These are phyloP conservation scores for Metrosideros polymorpha DNA, from an alignment of 441 rosid genomes.

Conservation along the genomic window DNA sequence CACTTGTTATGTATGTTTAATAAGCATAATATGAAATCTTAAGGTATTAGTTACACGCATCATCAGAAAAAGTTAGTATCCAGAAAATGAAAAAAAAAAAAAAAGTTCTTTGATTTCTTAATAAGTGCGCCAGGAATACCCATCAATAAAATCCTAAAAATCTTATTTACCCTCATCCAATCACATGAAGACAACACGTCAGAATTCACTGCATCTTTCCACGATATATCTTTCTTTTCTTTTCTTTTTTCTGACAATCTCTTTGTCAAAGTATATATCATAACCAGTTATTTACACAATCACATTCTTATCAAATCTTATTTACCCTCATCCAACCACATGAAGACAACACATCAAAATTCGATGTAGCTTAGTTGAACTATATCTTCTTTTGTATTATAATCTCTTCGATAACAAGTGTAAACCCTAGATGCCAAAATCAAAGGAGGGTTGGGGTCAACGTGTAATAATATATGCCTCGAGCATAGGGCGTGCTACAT, in stretches of 20 bases:
- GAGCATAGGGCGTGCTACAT: background rate
- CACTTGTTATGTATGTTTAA: background rate
- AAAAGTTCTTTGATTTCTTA: background rate
- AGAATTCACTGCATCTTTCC: background rate
- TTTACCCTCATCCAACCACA: background rate
- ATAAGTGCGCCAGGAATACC: background rate
- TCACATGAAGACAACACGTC: background rate
- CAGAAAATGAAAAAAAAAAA: accelerated
- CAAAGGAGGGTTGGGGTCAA: background rate
- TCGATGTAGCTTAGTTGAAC: too few species aligned
- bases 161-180: background rate
- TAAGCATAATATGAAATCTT: background rate
- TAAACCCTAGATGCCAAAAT: background rate
- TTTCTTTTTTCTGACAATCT: background rate
- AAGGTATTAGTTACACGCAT: background rate
- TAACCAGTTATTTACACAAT: too few species aligned
- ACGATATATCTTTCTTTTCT: background rate
- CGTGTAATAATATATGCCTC: background rate
- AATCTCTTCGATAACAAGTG: background rate
- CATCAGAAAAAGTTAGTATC: background rate
- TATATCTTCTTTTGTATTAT: too few species aligned
- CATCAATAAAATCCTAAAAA: too few species aligned
- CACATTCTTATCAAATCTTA: background rate
- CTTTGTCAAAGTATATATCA: background rate
- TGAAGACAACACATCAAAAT: background rate